These are phyloP conservation scores for Curvularia sp. DNA, from an alignment of 2,329 filamentous ascomycete species.

Conservation along the genomic window DNA sequence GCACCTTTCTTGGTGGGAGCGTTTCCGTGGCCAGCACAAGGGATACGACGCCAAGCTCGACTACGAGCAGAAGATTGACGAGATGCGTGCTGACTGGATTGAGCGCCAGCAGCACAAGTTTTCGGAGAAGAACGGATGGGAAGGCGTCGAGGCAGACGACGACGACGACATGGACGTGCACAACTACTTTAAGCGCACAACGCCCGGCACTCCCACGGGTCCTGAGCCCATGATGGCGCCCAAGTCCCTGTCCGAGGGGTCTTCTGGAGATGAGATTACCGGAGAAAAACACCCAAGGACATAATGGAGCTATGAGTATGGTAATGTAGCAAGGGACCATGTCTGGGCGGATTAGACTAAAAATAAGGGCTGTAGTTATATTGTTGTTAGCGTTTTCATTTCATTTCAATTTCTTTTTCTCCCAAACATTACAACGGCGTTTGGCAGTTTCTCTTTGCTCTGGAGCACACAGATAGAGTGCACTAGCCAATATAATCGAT, in stretches of 20 bases:
- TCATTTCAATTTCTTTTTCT: background rate
- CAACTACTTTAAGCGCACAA: conserved; percentile 45
- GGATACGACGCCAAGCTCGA: conserved; percentile 76
- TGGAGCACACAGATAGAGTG: background rate
- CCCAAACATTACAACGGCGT: conserved; percentile 7
- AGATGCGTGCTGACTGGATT: conserved; percentile 69
- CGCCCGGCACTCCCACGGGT: conserved; percentile 17
- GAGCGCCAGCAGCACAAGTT: conserved; percentile 63
- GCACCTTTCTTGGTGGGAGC: conserved; percentile 90
- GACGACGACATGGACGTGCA: conserved; percentile 42
- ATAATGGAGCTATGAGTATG: background rate
- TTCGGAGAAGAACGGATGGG: conserved; percentile 40
- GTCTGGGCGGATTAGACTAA: background rate
- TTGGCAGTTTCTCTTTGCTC: background rate
- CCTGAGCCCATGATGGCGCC: conserved; percentile 31
- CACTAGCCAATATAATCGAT: background rate
- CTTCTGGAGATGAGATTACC: conserved; percentile 22
- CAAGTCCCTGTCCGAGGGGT: conserved; percentile 22
- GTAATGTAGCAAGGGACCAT: background rate
- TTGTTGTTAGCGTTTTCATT: conserved; percentile 2
- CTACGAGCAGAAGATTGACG: conserved; percentile 82
- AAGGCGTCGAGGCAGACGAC: conserved; percentile 40
- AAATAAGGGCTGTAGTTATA: background rate
- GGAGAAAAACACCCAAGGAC: conserved; percentile 13
- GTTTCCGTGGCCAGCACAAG: conserved; percentile 78